A percentile compares a stretch with the other conserved stretches of the same genome.
Evolutionary conservation across 2,329 filamentous ascomycete genomes (phyloP).

Genomic region (Neoscytalidium dimidiatum): DNA sequence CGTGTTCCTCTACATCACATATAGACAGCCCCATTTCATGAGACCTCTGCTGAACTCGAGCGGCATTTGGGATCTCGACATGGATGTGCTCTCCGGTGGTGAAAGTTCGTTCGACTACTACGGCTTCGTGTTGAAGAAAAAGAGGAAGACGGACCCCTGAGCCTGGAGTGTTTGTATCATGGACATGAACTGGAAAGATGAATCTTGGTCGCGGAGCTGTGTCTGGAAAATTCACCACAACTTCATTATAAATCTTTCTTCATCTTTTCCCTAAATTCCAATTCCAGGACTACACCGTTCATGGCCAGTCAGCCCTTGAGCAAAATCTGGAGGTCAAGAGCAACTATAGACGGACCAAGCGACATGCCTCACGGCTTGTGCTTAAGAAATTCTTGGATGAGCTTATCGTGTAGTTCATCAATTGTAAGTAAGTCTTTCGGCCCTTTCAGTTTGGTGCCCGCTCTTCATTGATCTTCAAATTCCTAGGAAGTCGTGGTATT

Average conservation of each 20-base stretch:
- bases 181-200: too few species aligned
- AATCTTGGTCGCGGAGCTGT: too few species aligned
- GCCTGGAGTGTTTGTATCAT: too few species aligned
- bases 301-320: too few species aligned
- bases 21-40: slow-evolving; percentile 35
- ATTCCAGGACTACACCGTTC: too few species aligned
- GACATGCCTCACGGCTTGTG: too few species aligned
- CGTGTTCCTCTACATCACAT: slow-evolving; percentile 52
- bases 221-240: too few species aligned
- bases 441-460: neutral
- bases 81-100: slow-evolving; percentile 26
- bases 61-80: slow-evolving; percentile 27
- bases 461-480: neutral
- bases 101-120: slow-evolving; percentile 30
- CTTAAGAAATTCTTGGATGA: neutral
- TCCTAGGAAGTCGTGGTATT: neutral
- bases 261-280: too few species aligned
- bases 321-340: too few species aligned
- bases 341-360: too few species aligned
- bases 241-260: too few species aligned
- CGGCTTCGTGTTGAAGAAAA: slow-evolving; percentile 24
- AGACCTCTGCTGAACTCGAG: slow-evolving; percentile 29
- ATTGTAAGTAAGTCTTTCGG: neutral
- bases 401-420: neutral
- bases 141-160: neutral